These are phyloP conservation scores for Globisporangium irregulare DNA, from an alignment of 352 stramenopile species.

Conservation along the genomic window DNA sequence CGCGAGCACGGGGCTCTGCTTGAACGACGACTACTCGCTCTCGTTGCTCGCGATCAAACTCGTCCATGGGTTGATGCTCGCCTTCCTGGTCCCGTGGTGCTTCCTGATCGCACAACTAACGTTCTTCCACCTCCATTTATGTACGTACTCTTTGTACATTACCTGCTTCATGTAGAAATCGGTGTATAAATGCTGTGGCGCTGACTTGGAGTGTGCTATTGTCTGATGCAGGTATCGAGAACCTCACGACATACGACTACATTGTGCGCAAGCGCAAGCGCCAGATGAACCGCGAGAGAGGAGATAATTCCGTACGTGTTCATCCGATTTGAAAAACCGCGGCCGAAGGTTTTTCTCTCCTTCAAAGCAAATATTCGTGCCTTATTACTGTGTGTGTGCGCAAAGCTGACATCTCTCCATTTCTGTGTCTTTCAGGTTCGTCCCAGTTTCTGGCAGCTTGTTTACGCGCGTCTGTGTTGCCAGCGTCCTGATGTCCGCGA, in stretches of 20 bases:
- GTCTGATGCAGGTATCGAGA: slow-evolving; percentile 52
- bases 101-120: slow-evolving; percentile 79
- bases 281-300: slow-evolving; percentile 55
- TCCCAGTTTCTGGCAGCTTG: slow-evolving; percentile 33
- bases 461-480: slow-evolving; percentile 30
- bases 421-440: slow-evolving; percentile 17
- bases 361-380: slow-evolving; percentile 9
- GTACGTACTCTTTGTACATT: slow-evolving; percentile 31
- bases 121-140: slow-evolving; percentile 83
- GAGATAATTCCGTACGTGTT: slow-evolving; percentile 69
- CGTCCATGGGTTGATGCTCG: slow-evolving; percentile 63
- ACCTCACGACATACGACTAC: slow-evolving; percentile 87
- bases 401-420: slow-evolving; percentile 10
- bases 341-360: slow-evolving; percentile 17
- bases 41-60: slow-evolving; percentile 56
- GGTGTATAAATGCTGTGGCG: not conserved
- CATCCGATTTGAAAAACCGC: slow-evolving; percentile 39
- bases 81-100: slow-evolving; percentile 66
- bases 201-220: not conserved
- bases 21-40: slow-evolving; percentile 48
- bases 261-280: slow-evolving; percentile 83
- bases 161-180: too few relatives aligned
- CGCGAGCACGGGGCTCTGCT: slow-evolving; percentile 40
- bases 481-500: slow-evolving; percentile 19
- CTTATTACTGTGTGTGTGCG: not conserved